Percentiles rank a stretch among this genome's conserved stretches.
These are phyloP conservation scores for Penicillium macrosclerotiorum DNA, from an alignment of 495 filamentous ascomycete genomes.

Conservation along the genomic window DNA sequence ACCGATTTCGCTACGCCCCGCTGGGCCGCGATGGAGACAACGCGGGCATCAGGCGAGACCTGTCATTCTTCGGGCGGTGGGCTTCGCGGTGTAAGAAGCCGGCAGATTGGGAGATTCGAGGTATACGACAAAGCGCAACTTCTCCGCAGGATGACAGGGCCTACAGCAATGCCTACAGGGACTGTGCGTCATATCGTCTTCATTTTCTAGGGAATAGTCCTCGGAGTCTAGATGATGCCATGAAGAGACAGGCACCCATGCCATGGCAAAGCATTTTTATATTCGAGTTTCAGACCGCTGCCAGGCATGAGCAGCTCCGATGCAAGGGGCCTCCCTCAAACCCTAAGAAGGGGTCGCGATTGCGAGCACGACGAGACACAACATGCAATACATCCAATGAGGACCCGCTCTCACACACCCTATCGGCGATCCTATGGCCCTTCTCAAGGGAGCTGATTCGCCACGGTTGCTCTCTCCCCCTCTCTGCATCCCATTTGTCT, in stretches of 20 bases:
- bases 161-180: too few species aligned
- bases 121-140: too few species aligned
- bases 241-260: too few species aligned
- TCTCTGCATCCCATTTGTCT: conserved; percentile 29
- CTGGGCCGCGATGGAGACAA: background rate
- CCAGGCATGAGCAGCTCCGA: conserved; percentile 22
- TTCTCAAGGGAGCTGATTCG: conserved; percentile 29
- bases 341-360: conserved; percentile 18
- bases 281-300: conserved; percentile 19
- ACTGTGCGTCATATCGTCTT: too few species aligned
- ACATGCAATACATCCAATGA: conserved; percentile 28
- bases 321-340: conserved; percentile 20
- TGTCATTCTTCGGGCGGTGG: background rate
- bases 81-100: too few species aligned
- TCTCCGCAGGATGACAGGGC: too few species aligned
- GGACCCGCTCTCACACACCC: conserved; percentile 26
- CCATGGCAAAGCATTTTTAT: conserved; percentile 29
- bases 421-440: conserved; percentile 26
- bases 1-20: conserved; percentile 1
- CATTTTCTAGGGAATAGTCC: too few species aligned
- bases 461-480: conserved; percentile 7
- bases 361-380: conserved; percentile 31
- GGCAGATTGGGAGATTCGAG: too few species aligned
- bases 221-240: too few species aligned
- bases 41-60: background rate